phyloP scores from a whole-genome alignment of 768 basidiomycete genomes.

The Rossbeevera mucosa region DNA sequence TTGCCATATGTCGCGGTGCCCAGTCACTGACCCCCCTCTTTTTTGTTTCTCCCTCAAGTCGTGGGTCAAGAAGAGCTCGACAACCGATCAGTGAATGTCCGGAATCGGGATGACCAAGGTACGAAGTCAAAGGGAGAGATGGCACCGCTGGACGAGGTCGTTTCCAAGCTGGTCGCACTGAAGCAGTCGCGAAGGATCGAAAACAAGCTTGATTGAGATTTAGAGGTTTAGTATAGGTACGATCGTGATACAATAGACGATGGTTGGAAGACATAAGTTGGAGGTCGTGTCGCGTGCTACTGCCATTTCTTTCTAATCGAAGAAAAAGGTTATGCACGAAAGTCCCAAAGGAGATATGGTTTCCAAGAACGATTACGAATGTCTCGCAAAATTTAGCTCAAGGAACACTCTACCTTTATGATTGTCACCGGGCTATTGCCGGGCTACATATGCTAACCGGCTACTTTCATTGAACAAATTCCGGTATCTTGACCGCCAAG shows the following conservation, averaged over 20 bases:
- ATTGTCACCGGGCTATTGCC: too few species aligned
- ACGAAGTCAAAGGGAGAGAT: conserved; percentile 78
- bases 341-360: too few species aligned
- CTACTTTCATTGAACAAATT: too few species aligned
- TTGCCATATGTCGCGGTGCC: conserved; percentile 5
- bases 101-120: conserved; percentile 91
- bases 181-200: conserved; percentile 54
- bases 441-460: too few species aligned
- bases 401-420: too few species aligned
- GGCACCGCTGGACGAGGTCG: conserved; percentile 64
- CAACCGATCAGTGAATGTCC: conserved; percentile 83
- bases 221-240: conserved; percentile 3
- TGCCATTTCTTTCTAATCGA: background rate
- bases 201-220: conserved; percentile 44
- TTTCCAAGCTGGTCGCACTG: conserved; percentile 64
- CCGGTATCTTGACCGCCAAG: too few species aligned
- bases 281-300: background rate
- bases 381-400: too few species aligned
- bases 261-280: background rate
- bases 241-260: background rate
- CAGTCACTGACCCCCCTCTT: background rate
- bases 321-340: too few species aligned
- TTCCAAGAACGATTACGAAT: too few species aligned
- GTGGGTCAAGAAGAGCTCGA: conserved; percentile 93
- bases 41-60: conserved; percentile 44